Base-by-base conservation (phyloP, 495 filamentous ascomycete species). In the Corynascus novoguineensis region DNA sequence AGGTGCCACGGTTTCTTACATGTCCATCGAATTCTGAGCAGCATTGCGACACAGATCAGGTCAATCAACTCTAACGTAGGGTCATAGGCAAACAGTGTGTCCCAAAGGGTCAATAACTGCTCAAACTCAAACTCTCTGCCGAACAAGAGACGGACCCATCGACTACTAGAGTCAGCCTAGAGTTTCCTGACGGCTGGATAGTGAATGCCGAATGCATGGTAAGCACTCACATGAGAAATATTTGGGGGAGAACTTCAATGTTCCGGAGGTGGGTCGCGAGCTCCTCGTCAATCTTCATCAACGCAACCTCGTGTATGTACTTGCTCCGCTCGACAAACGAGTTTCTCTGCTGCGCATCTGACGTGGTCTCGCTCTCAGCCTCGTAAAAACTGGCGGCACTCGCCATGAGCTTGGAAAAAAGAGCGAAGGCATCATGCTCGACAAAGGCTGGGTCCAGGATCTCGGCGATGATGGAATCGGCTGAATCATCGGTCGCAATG, bases 131-230 rank as follows among this genome's bases (percentile, higher is more conserved):
- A 97, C 73, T 97, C 93, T 50, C 93, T 81, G 40, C 92, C 89
- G 66, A 97, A 99, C 0, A 99, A 71, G 1, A 99, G 83, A 22
- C 93, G 83, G 53, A 97, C 87, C 93, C 93, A 99, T 46, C 93
- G 90, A 60, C 90, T 95, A 56, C 32, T 25, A 6, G n/a, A 31
- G 53, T 64, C 51, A 59, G 64, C 50, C 59, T 55, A 24, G 15
- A 6, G 17, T 15, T 58, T 8, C 53, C n/a, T n/a, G 17, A 17
- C 15, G 15, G 1, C 17, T 15, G 37, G 8, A 51, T 4, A 48
- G 19, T 32, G n/a, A n/a, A 44, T 1, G 35, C 11, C 11, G 31
- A 5, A 11, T 5, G 31, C 11, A 21, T 17, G 14, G 10, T 55
- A 10, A 8, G n/a, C 9, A 74, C 83, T 73, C 70, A 92, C 87